These are phyloP conservation scores for Teratosphaeria zuluensis DNA, from an alignment of 2,329 filamentous ascomycete species.

Conservation along the genomic window DNA sequence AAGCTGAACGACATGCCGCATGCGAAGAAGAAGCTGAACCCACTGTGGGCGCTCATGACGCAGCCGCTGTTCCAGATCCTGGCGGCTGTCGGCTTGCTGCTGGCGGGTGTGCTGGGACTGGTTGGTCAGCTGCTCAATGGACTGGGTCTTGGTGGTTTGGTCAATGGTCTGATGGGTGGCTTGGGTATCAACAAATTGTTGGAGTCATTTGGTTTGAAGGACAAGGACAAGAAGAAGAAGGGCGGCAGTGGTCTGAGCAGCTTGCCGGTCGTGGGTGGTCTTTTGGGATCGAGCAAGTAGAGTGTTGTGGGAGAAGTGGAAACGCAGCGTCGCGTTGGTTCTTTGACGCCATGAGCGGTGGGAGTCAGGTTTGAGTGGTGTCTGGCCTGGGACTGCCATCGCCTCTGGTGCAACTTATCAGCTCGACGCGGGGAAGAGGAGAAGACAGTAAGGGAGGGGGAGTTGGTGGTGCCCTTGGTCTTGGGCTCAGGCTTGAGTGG, in stretches of 20 bases:
- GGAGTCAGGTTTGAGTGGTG: neutral
- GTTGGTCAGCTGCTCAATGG: conserved; percentile 73
- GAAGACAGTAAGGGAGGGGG: neutral
- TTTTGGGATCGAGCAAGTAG: conserved; percentile 28
- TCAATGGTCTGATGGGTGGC: conserved; percentile 69
- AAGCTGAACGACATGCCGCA: conserved; percentile 86
- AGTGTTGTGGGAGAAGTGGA: neutral
- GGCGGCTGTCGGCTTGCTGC: conserved; percentile 72
- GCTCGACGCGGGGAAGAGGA: neutral
- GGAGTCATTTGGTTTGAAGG: conserved; percentile 57
- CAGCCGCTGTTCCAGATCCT: conserved; percentile 91
- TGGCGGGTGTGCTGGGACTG: conserved; percentile 74
- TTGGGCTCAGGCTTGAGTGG: neutral
- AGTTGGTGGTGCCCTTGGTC: neutral
- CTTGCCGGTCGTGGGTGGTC: conserved; percentile 38
- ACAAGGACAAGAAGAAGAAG: conserved; percentile 31
- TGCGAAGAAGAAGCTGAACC: conserved; percentile 89
- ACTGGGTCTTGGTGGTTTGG: conserved; percentile 70
- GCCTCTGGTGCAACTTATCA: neutral
- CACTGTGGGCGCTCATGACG: conserved; percentile 71
- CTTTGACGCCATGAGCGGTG: neutral
- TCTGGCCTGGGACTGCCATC: neutral
- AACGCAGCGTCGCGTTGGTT: neutral
- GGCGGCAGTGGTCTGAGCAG: conserved; percentile 24
- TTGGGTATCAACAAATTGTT: conserved; percentile 68